A percentile compares a stretch with the other conserved stretches of the same genome.
phyloP scores from a whole-genome alignment of 805 yeast genomes.

The Tetrapisispora namnaoensis region DNA sequence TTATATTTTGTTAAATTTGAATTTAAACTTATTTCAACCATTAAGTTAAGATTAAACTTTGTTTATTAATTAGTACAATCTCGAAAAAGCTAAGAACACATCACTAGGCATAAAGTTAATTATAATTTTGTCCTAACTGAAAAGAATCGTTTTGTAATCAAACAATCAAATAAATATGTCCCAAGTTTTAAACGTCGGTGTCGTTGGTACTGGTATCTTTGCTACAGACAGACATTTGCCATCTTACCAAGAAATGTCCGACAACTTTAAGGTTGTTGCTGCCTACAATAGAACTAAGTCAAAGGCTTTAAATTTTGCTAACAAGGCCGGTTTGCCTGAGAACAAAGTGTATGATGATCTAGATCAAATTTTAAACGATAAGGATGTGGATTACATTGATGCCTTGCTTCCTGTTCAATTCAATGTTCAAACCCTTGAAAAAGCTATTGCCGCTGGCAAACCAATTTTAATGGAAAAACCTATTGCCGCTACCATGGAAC shows the following conservation, averaged over 20 bases:
- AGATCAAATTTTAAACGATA: constrained; percentile 57
- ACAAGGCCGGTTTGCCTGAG: constrained; percentile 42
- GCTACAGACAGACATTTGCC: constrained; percentile 83
- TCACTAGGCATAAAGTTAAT: neutral
- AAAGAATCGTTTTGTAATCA: neutral
- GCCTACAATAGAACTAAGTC: constrained; percentile 75
- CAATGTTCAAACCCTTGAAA: constrained; percentile 57
- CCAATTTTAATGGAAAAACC: constrained; percentile 86
- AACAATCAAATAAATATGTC: constrained; percentile 5
- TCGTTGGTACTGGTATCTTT: constrained; percentile 80
- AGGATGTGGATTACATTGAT: constrained; percentile 67
- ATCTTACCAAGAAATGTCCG: constrained; percentile 42
- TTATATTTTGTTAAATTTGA: too few species aligned
- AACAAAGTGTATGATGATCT: constrained; percentile 48
- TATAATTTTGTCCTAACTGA: too few species aligned
- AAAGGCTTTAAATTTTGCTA: constrained; percentile 76
- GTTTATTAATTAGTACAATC: too few species aligned
- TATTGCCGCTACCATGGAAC: constrained; percentile 73
- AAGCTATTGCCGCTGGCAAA: constrained; percentile 64
- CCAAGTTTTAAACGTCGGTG: constrained; percentile 43
- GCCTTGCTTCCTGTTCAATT: constrained; percentile 83
- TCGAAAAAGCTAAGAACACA: too few species aligned
- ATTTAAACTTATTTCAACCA: too few species aligned
- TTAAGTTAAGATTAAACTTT: too few species aligned
- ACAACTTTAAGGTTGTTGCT: constrained; percentile 48